phyloP scores from a whole-genome alignment of 2,329 filamentous ascomycete species.

The Curvularia eragrostidis region DNA sequence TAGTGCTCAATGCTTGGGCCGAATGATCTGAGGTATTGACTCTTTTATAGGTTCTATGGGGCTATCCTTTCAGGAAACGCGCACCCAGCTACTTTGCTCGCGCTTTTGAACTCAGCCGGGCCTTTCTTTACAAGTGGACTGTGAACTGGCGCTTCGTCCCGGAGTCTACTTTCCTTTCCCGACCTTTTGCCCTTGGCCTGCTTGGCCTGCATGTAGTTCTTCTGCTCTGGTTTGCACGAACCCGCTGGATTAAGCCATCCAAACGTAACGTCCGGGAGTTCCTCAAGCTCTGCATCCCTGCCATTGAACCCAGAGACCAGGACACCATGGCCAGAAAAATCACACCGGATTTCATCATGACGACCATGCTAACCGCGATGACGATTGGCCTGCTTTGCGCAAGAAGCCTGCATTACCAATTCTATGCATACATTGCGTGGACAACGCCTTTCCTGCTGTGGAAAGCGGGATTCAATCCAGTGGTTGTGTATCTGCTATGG shows the following conservation, averaged over 20 bases:
- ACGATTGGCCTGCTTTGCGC: conserved; percentile 84
- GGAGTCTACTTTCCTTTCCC: conserved; percentile 78
- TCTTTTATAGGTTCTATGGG: conserved; percentile 57
- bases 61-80: conserved; percentile 72
- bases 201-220: conserved; percentile 70
- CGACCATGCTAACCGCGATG: conserved; percentile 76
- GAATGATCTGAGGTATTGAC: conserved; percentile 14
- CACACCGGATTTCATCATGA: conserved; percentile 76
- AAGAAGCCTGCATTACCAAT: conserved; percentile 90
- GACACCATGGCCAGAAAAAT: conserved; percentile 63
- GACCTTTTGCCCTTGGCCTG: conserved; percentile 70
- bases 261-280: conserved; percentile 65
- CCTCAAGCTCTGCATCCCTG: conserved; percentile 54
- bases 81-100: conserved; percentile 74
- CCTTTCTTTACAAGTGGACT: conserved; percentile 97
- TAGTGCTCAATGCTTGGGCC: background rate
- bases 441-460: conserved; percentile 86
- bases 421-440: conserved; percentile 92
- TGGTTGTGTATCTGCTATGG: conserved; percentile 74
- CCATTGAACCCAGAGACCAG: conserved; percentile 58
- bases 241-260: conserved; percentile 75
- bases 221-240: conserved; percentile 70
- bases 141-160: conserved; percentile 98
- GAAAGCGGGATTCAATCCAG: conserved; percentile 72
- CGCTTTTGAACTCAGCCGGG: conserved; percentile 88